phyloP scores from a whole-genome alignment of 495 filamentous ascomycete genomes.

The Coniosporium apollinis region DNA sequence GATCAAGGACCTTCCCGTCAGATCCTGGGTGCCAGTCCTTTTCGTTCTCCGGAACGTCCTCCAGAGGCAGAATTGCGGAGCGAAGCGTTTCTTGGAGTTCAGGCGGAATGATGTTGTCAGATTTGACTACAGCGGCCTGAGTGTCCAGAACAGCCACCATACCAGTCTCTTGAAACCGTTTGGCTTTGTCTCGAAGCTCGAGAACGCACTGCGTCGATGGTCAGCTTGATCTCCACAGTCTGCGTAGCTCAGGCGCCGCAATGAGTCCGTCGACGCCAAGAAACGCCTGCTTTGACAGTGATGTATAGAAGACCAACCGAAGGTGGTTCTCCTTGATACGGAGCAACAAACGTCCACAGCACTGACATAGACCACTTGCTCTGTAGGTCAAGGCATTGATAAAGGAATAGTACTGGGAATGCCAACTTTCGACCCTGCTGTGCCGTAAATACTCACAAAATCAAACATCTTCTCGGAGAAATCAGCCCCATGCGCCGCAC shows the following conservation, averaged over 20 bases:
- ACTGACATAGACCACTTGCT: no score
- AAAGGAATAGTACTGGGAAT: no score
- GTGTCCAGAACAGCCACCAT: conserved; percentile 11
- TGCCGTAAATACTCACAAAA: neutral
- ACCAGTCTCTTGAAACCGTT: conserved; percentile 1
- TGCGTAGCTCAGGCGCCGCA: no score
- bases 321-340: no score
- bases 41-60: conserved; percentile 8
- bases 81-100: conserved; percentile 6
- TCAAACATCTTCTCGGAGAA: conserved; percentile 7
- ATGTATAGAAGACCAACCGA: no score
- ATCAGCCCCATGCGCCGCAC: neutral
- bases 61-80: conserved; percentile 6
- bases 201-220: conserved; percentile 30
- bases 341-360: no score
- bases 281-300: no score
- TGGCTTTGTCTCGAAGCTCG: conserved; percentile 27
- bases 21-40: conserved; percentile 46
- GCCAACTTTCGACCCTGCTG: no score
- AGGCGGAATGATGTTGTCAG: conserved; percentile 7
- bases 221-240: no score
- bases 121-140: conserved; percentile 11
- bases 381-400: no score
- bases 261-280: no score
- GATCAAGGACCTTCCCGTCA: conserved; percentile 36